Percentiles rank a stretch among this genome's conserved stretches.
Evolutionary conservation across 495 filamentous ascomycete species (phyloP).

Genomic region (Pyrenula aspistea): DNA sequence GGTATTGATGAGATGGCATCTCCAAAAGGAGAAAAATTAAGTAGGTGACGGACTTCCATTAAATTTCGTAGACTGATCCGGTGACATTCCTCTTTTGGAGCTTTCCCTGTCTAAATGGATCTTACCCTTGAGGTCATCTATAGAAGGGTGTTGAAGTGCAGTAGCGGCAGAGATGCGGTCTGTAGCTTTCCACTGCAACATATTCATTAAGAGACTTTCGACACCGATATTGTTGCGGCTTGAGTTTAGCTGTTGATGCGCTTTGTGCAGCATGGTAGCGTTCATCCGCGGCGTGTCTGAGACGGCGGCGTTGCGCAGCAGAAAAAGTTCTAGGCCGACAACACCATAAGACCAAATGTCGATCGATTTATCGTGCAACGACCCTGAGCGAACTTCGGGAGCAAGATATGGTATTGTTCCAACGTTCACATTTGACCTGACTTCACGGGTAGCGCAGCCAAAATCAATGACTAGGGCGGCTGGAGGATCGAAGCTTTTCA

Average conservation of each 20-base stretch:
- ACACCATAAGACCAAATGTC: conserved; percentile 8
- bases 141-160: background rate
- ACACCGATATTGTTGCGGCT: background rate
- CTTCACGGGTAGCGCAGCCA: conserved; percentile 7
- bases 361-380: conserved; percentile 6
- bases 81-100: background rate
- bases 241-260: background rate
- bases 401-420: conserved; percentile 13
- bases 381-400: conserved; percentile 7
- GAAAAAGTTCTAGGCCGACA: conserved; percentile 5
- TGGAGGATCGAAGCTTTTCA: conserved; percentile 58
- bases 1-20: too few species aligned
- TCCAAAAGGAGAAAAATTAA: too few species aligned
- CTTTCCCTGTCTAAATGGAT: background rate
- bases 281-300: background rate
- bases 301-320: background rate
- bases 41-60: too few species aligned
- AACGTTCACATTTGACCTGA: conserved; percentile 6
- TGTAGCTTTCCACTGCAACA: background rate
- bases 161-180: background rate
- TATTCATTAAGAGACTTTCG: background rate
- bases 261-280: background rate
- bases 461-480: conserved; percentile 11
- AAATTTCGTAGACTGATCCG: background rate
- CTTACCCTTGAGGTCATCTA: background rate